Evolutionary conservation across 78 protist species (phyloP), one percentile per base, ranked within the genome.

Genomic region (Pigoraptor vietnamica): DNA sequence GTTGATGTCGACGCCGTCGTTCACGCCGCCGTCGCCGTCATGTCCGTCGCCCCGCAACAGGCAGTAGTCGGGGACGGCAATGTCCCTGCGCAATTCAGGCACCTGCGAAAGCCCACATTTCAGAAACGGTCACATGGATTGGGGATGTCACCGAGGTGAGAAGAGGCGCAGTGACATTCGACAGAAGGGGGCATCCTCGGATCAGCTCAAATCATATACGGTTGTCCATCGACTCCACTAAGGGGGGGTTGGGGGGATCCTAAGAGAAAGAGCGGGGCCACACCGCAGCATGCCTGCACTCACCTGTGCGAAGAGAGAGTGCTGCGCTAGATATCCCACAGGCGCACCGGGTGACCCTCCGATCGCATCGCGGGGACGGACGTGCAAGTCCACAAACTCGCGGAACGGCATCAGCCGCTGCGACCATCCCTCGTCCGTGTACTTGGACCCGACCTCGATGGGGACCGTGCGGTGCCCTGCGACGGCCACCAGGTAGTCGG

Each of bases 381-480:
- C 67, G 67, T 48, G 67, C 29, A 48, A 6, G 14, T 14, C 67
- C n/a, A 90, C 0, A 36, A 90, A 90, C 23, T 37, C 81, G 34
- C 39, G 2, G 33, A 90, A 2, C 24, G 67, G 23, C 88, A 90
- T 81, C 33, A 90, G 92, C 81, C 34, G 9, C 81, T 90, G 88
- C n/a, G 48, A 24, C 25, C 87, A 90, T 23, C 24, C 82, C 10
- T 14, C 35, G 2, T 37, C 24, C 10, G 48, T 25, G 34, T 90
- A 90, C 33, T 81, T 25, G 9, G n/a, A 35, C 0, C 92, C 92
- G 9, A 37, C 9, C 40, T 90, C 92, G 32, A 90, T 88, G 24
- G 92, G 92, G 9, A 90, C 92, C 0, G 88, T 81, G 40, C 92
- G 86, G 21, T 24, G 48, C 35, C 92, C 92, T 0, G 92, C 92